Evolutionary conservation across 768 basidiomycete genomes (phyloP), one percentile per base, ranked within the genome.

Genomic region (Mycena kentingensis): DNA sequence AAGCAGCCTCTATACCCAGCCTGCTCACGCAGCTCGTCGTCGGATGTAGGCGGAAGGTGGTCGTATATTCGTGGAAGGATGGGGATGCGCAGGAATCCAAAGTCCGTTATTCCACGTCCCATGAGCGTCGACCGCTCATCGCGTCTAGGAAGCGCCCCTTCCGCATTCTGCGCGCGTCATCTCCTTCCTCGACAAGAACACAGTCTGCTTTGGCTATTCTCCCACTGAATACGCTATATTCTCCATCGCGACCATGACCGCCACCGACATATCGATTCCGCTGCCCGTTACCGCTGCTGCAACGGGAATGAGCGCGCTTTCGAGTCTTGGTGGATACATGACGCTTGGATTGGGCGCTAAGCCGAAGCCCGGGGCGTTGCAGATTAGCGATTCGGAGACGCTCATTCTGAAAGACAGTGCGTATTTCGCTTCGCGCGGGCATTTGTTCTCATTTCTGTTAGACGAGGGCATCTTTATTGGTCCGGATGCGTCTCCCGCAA

Each of bases 101-200:
- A 74, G 90, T 91, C 60, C 48, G 77, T 59, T 16, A 5, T n/a
- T 42, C 22, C 12, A 12, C 25, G 12, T n/a, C 7, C 19, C 13
- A 7, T 22, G 6, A 24, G 8, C 7, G 11, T 38, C 37, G 26
- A 24, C 22, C 41, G 26, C 41, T 42, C 41, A 42, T 42, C 37
- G 15, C 19, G n/a, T 25, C 15, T 53, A 95, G 90, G 96, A 98
- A 79, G 73, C 84, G 3, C 62, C 76, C 0, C 75, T 98, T 3
- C 90, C 95, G 12, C 96, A 98, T 66, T 93, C 94, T 8, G 87
- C 97, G n/a, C 82, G 97, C 34, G 77, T 80, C 0, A 85, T 97
- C 44, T 75, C 85, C 2, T 95, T 98, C 65, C 69, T 92, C 44
- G 74, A 83, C 54, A 62, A 79, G 5, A 76, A 83, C 22, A 75